Evolutionary conservation across 495 filamentous ascomycete genomes (phyloP).

Genomic region (Xylaria castorea): DNA sequence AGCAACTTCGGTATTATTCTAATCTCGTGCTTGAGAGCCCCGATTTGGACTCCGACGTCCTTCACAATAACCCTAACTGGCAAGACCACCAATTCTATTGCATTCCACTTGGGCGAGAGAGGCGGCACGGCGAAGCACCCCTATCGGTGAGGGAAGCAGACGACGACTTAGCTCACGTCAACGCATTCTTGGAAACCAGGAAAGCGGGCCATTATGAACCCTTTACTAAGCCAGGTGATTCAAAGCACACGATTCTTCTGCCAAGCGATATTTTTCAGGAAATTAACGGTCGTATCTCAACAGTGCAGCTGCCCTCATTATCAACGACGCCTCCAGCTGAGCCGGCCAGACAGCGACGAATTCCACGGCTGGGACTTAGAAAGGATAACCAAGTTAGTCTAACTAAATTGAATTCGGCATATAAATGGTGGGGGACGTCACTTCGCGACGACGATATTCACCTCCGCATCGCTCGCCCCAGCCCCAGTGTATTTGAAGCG

Average conservation of each 20-base stretch:
- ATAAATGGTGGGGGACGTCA: not conserved
- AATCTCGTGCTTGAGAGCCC: not conserved
- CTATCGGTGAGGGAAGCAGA: not conserved
- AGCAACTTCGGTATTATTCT: not conserved
- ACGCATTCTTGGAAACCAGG: not conserved
- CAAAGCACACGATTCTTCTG: not conserved
- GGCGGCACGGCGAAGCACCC: not conserved
- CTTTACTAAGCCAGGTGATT: not conserved
- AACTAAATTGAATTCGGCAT: not conserved
- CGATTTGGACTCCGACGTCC: not conserved
- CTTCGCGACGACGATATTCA: rapidly evolving
- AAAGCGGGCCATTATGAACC: conserved; percentile 7
- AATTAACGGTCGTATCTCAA: not conserved
- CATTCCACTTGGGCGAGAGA: not conserved
- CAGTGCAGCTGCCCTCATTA: not conserved
- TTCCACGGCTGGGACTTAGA: not conserved
- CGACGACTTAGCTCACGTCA: not conserved
- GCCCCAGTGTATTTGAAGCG: not conserved
- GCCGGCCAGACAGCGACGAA: not conserved
- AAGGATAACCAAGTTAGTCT: not conserved
- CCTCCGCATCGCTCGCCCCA: not conserved
- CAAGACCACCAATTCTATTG: not conserved
- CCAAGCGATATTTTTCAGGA: not conserved
- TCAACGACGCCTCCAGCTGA: not conserved
- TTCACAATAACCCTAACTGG: not conserved